A percentile compares a stretch with the other conserved stretches of the same genome.
These are phyloP conservation scores for Colletotrichum acutatum DNA, from an alignment of 2,329 filamentous ascomycete species.

Conservation along the genomic window DNA sequence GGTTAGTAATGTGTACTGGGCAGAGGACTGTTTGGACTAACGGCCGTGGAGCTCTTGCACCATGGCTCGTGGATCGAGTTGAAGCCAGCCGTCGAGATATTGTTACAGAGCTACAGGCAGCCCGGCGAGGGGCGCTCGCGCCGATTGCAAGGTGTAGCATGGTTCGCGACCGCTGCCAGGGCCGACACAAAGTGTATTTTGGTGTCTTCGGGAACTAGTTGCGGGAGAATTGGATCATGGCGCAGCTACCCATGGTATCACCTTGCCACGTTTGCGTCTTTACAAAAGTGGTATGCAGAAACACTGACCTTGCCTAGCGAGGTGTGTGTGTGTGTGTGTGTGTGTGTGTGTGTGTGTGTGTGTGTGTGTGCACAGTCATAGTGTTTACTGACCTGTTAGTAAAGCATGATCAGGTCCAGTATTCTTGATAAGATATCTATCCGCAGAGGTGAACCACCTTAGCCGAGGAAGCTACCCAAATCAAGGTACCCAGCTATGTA, in stretches of 20 bases:
- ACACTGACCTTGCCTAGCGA: neutral
- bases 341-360: no score
- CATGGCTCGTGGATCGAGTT: neutral
- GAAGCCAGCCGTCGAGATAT: neutral
- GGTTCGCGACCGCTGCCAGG: neutral
- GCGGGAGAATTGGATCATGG: neutral
- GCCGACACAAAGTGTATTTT: neutral
- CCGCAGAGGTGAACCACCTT: no score
- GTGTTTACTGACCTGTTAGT: neutral
- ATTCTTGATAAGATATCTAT: no score
- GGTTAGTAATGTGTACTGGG: neutral
- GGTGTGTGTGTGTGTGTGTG: neutral
- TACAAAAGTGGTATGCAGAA: neutral
- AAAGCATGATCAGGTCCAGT: no score
- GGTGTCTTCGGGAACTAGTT: neutral
- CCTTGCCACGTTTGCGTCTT: neutral
- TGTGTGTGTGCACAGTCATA: neutral
- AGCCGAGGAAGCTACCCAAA: no score
- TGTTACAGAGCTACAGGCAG: neutral
- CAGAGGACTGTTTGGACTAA: neutral
- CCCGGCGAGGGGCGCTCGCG: neutral
- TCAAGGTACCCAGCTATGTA: no score
- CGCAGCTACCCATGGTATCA: neutral
- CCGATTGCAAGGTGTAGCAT: constrained; percentile 1
- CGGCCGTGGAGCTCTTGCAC: neutral